Percentiles rank a stretch among this genome's conserved stretches.
phyloP scores from a whole-genome alignment of 208 protist genomes.

The Acanthamoeba divionensis region DNA sequence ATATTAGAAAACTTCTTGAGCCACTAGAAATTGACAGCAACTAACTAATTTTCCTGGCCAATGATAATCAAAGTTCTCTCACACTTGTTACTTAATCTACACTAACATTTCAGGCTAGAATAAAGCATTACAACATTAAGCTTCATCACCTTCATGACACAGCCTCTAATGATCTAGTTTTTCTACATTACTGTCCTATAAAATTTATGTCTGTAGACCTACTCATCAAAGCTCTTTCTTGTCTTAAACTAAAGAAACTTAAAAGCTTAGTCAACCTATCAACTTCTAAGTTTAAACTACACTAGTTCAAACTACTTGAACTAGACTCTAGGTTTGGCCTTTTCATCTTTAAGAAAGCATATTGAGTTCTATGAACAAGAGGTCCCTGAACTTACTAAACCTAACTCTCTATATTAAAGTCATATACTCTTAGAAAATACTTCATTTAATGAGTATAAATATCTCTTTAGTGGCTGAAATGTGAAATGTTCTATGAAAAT shows the following conservation, averaged over 20 bases:
- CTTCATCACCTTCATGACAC: neutral
- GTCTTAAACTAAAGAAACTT: neutral
- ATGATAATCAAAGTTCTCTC: neutral
- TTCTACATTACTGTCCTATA: neutral
- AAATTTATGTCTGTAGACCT: neutral
- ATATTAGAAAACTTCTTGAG: neutral
- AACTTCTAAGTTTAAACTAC: no score
- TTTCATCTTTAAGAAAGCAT: no score
- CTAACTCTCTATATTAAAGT: no score
- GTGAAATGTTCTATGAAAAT: no score
- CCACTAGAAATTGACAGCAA: neutral
- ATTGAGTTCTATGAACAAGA: no score
- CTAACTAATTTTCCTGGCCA: neutral
- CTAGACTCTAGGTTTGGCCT: no score
- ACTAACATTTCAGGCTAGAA: neutral
- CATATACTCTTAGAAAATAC: no score
- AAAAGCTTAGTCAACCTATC: neutral
- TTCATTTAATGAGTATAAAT: no score
- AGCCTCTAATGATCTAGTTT: neutral
- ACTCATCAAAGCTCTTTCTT: neutral
- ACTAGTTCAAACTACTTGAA: no score
- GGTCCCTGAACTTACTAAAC: no score
- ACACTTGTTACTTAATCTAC: neutral
- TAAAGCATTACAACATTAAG: conserved; percentile 12
- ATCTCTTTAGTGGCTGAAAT: no score